Evolutionary conservation across 208 protist genomes (phyloP).

Genomic region (Acanthamoeba castellanii): DNA sequence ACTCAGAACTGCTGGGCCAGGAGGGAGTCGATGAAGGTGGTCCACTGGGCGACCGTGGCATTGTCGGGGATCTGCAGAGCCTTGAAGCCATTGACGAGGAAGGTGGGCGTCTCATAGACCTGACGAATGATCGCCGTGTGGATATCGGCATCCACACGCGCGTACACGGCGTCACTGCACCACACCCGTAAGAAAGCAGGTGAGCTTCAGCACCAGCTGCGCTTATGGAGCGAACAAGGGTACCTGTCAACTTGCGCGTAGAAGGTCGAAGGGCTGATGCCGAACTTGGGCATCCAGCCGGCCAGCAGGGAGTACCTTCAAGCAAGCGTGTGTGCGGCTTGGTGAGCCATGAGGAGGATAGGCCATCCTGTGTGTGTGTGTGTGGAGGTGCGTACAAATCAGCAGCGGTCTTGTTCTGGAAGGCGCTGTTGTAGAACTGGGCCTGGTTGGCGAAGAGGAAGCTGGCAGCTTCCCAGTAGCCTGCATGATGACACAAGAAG

Average conservation of each 20-base stretch:
- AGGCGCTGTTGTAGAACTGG: conserved; percentile 51
- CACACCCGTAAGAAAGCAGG: neutral
- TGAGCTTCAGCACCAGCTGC: too few species aligned
- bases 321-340: too few species aligned
- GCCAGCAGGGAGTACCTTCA: neutral
- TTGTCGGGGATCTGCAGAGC: neutral
- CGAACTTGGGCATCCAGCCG: conserved; percentile 56
- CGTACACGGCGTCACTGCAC: conserved; percentile 16
- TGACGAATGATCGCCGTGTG: conserved; percentile 53
- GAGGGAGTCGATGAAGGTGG: conserved; percentile 14
- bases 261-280: neutral
- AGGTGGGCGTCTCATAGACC: conserved; percentile 58
- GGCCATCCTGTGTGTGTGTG: too few species aligned
- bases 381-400: neutral
- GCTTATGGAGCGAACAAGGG: too few species aligned
- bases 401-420: conserved; percentile 42
- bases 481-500: neutral
- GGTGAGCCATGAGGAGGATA: too few species aligned
- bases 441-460: conserved; percentile 70
- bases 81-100: conserved; percentile 69
- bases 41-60: conserved; percentile 8
- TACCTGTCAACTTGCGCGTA: conserved; percentile 41
- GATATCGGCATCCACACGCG: conserved; percentile 18
- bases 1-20: neutral
- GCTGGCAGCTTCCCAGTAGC: conserved; percentile 20